These are phyloP conservation scores for Drechslerella coelobrocha DNA, from an alignment of 2,329 filamentous ascomycete genomes.

Conservation along the genomic window DNA sequence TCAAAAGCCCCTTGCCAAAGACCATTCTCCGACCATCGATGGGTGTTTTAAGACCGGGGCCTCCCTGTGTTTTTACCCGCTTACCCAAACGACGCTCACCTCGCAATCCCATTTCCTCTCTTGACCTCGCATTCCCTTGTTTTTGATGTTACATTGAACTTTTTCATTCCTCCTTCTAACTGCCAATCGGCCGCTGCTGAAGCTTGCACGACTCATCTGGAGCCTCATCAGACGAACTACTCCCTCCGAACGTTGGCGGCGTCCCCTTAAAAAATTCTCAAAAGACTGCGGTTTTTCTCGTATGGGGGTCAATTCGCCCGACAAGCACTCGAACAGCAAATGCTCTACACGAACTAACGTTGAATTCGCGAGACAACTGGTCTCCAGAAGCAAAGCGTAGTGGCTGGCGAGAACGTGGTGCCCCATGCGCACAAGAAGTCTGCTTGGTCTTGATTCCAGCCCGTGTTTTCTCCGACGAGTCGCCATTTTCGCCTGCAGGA, in stretches of 20 bases:
- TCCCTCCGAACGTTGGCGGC: constrained; percentile 16
- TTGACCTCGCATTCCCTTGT: constrained; percentile 33
- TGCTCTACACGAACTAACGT: constrained; percentile 8
- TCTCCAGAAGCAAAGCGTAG: constrained; percentile 19
- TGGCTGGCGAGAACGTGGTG: constrained; percentile 24
- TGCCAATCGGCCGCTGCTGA: constrained; percentile 23
- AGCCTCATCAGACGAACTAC: constrained; percentile 14
- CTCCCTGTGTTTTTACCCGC: constrained; percentile 37
- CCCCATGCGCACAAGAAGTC: constrained; percentile 25
- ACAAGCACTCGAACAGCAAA: constrained; percentile 16
- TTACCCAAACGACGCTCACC: constrained; percentile 2
- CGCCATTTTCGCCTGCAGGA: constrained; percentile 39
- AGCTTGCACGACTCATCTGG: constrained; percentile 19
- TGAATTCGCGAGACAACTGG: constrained; percentile 20
- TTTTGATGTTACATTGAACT: constrained; percentile 42
- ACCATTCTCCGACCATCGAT: constrained; percentile 32
- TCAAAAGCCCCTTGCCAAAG: constrained; percentile 25
- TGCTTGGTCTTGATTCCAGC: constrained; percentile 1
- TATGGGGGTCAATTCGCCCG: constrained; percentile 14
- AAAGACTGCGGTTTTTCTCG: neutral
- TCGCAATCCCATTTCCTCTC: constrained; percentile 35
- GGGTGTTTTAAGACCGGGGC: constrained; percentile 35
- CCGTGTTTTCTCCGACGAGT: constrained; percentile 3
- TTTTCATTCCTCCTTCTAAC: constrained; percentile 33
- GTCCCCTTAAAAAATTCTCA: constrained; percentile 23